Evolutionary conservation across 202 grass and related monocot species (phyloP).

Genomic region (Saccharum hybrid): DNA sequence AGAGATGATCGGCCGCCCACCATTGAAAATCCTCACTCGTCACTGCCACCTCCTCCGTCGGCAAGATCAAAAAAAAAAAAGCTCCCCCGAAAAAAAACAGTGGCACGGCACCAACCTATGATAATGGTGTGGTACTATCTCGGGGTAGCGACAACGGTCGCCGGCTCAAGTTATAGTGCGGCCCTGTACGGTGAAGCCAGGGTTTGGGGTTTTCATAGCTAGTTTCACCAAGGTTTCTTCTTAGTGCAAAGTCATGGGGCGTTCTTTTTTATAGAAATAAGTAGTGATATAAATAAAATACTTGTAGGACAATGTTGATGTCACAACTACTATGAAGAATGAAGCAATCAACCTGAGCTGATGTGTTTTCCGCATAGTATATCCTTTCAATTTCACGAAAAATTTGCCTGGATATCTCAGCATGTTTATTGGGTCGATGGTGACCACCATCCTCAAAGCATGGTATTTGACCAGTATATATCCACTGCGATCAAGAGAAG

Average conservation of each 20-base stretch:
- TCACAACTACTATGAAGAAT: neutral
- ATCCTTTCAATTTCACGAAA: conserved; percentile 87
- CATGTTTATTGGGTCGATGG: conserved; percentile 86
- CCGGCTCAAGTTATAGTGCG: too few relatives aligned
- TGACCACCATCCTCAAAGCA: conserved; percentile 96
- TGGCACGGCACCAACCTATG: too few relatives aligned
- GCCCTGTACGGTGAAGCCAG: neutral
- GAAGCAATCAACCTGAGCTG: conserved; percentile 60
- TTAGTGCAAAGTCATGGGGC: neutral
- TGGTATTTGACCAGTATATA: conserved; percentile 88
- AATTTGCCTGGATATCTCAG: conserved; percentile 92
- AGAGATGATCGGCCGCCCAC: too few relatives aligned
- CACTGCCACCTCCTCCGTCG: too few relatives aligned
- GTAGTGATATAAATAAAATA: conserved; percentile 1
- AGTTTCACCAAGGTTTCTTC: neutral
- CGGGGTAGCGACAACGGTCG: too few relatives aligned
- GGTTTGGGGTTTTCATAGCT: neutral
- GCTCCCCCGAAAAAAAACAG: too few relatives aligned
- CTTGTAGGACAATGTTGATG: conserved; percentile 5
- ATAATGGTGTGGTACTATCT: too few relatives aligned
- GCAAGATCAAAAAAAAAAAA: too few relatives aligned
- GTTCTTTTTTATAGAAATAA: conserved; percentile 8
- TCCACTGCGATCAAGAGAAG: conserved; percentile 63
- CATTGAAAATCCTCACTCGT: too few relatives aligned
- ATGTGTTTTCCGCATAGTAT: conserved; percentile 61